Evolutionary conservation across 169 alveolate genomes (phyloP), one percentile per base, ranked within the genome.

Genomic region (Eimeria brunetti): DNA sequence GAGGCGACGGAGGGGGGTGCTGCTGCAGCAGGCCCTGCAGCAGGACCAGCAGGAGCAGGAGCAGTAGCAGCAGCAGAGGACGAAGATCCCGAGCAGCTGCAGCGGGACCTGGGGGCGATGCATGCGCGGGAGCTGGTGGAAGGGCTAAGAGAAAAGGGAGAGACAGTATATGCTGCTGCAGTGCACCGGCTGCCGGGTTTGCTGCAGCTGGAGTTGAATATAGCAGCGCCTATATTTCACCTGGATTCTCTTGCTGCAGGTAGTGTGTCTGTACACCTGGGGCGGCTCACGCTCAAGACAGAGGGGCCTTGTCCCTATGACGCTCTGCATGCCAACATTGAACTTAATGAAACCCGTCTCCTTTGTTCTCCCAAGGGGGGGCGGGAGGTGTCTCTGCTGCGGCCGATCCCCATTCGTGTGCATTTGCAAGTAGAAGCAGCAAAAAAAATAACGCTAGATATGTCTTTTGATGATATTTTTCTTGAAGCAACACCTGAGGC

Each of bases 401-500:
- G 95, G 41, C 95, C 95, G n/a, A 91, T 91, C 69, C 95, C 95
- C 60, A 91, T 91, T 33, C 80, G 91, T 41, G 58, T 91, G 53
- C 90, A 91, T 41, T 46, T 91, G 14, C 78, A 76, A 8, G 53
- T 60, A 3, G 33, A 64, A 41, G 33, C 30, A n/a, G 27, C 49
- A 64, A 30, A 33, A 16, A 51, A 38, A 44, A 56, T 75, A 24
- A 64, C 46, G 27, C 12, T 91, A 30, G 71, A 49, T 6, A 4
- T 83, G 24, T 36, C 14, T 4, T 96, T 96, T 76, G 98, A 97
- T 81, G 98, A 97, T 38, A 96, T 97, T 60, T 97, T 96, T 92
- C 94, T 97, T 75, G 98, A 97, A 91, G 95, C 96, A 38, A 96
- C 96, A 44, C 98, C 98, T 16, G 96, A 97, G 91, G 98, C 98